Evolutionary conservation across 164 flowering plant species (phyloP).

Genomic region (Macadamia tetraphylla): DNA sequence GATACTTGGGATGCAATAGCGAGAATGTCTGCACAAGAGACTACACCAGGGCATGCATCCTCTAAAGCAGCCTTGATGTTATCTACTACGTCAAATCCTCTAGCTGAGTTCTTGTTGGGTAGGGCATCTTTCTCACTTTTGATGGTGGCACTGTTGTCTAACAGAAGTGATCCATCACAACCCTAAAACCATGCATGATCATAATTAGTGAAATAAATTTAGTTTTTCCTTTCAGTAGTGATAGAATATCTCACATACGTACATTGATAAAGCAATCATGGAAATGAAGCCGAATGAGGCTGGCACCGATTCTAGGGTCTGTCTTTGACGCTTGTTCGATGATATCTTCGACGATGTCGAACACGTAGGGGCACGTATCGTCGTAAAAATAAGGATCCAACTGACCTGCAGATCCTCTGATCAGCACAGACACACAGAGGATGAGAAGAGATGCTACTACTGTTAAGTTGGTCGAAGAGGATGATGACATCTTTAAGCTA

Average conservation of each 20-base stretch:
- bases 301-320: neutral
- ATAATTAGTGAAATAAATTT: too few species aligned
- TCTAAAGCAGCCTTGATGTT: conserved; percentile 31
- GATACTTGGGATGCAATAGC: conserved; percentile 35
- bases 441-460: too few species aligned
- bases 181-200: conserved; percentile 13
- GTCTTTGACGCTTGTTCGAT: neutral
- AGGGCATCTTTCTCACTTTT: conserved; percentile 31
- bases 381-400: neutral
- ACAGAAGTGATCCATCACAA: conserved; percentile 30
- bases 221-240: too few species aligned
- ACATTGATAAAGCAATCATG: neutral
- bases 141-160: conserved; percentile 26
- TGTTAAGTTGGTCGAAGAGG: too few species aligned
- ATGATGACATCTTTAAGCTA: too few species aligned
- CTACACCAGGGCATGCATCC: conserved; percentile 28
- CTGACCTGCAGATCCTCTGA: neutral
- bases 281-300: conserved; percentile 1
- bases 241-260: neutral
- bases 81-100: conserved; percentile 33
- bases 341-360: neutral
- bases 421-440: neutral
- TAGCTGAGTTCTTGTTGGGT: conserved; percentile 22
- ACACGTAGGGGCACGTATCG: neutral
- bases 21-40: conserved; percentile 47